phyloP scores from a whole-genome alignment of 2,329 filamentous ascomycete species.

The Aspergillus fumigatus region DNA sequence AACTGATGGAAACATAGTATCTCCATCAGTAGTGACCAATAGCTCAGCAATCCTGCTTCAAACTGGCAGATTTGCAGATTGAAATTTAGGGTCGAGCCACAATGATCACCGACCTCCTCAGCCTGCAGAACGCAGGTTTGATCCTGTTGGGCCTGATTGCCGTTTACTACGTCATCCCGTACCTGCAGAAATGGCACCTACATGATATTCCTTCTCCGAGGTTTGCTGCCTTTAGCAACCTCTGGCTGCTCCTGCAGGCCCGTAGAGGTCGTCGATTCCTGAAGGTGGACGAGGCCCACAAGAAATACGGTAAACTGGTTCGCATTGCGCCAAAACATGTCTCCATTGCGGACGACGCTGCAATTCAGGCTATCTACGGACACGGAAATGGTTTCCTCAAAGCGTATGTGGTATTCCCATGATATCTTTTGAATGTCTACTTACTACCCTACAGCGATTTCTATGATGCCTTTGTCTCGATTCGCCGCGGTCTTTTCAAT shows the following conservation, averaged over 20 bases:
- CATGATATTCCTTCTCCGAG: constrained; percentile 49
- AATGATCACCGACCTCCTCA: constrained; percentile 27
- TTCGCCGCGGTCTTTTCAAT: constrained; percentile 82
- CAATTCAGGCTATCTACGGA: constrained; percentile 72
- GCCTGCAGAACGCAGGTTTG: constrained; percentile 30
- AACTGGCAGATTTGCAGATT: not conserved
- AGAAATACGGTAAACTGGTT: constrained; percentile 72
- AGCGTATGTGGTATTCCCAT: constrained; percentile 45
- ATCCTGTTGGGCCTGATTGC: constrained; percentile 47
- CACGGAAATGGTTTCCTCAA: constrained; percentile 74
- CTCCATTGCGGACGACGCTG: constrained; percentile 73
- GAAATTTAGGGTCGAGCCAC: not conserved
- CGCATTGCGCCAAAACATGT: constrained; percentile 81
- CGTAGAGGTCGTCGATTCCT: constrained; percentile 63
- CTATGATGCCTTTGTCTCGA: constrained; percentile 88
- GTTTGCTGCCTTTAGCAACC: constrained; percentile 64
- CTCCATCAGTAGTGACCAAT: not conserved
- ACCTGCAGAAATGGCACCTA: constrained; percentile 52
- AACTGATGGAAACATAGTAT: not conserved
- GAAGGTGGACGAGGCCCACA: constrained; percentile 67
- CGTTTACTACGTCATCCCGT: constrained; percentile 55
- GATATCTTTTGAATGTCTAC: not conserved
- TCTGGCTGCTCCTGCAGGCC: constrained; percentile 69
- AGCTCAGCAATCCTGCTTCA: not conserved
- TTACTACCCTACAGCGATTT: constrained; percentile 57